Base-by-base conservation (phyloP, 2,329 filamentous ascomycete species). In the Fusarium sp. region DNA sequence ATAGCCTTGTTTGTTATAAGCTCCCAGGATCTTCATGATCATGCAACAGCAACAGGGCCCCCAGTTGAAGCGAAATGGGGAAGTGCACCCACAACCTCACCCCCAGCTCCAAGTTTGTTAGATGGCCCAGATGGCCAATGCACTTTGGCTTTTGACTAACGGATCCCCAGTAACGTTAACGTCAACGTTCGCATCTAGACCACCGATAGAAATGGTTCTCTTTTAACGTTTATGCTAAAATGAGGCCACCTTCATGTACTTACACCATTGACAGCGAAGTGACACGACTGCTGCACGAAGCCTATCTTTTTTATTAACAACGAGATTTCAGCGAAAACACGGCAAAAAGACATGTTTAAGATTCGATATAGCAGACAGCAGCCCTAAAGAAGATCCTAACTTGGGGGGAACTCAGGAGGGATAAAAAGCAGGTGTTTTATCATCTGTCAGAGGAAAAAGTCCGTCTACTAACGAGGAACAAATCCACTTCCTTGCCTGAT, bases 41-140 rank as follows among this genome's bases (percentile, higher is more conserved):
- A 59, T 63, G 48, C 65, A 69, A 41, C 57, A 43, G 39, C 33
- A 63, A 65, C 60, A 49, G 46, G 62, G 35, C 31, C 66, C 62
- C 66, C 57, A 39, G 39, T 38, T 46, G 23, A 59, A 47, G 38
- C 37, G 49, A 49, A 35, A 44, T 62, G 62, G 57, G 62, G 56
- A 63, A 46, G 49, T 49, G 44, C 42, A 44, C 23, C 28, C 47
- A 33, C 47, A 68, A 62, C 57, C 48, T 66, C 59, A 69, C 47
- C 41, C 54, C 66, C 41, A 67, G 20, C 52, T 54, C 48, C 29
- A 38, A 53, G 35, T 59, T 43, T 46, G 39, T 28, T 31, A 31
- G 39, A 47, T 67, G 37, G 49, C 50, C 47, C 31, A 31, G 39
- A 47, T 67, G 42, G 49, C 50, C 48, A 67, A 48, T 63, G 63